Conservation (phyloP, 1,284 basidiomycete species). For the Pascua sp. region DNA sequence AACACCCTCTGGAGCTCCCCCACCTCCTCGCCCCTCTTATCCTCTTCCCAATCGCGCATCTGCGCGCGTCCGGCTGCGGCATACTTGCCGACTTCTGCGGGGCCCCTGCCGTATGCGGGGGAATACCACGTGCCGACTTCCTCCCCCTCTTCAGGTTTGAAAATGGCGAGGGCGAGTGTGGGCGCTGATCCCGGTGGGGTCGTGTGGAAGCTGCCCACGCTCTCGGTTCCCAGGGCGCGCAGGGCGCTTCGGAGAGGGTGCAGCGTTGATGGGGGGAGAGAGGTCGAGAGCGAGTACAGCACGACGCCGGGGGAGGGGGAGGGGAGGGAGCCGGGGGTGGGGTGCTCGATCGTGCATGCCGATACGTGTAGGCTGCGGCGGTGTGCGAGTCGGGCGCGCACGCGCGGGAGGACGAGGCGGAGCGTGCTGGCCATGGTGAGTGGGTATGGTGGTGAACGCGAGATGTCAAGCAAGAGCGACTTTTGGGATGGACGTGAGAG, state of each 20-base stretch:
- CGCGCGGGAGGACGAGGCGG: too few species aligned
- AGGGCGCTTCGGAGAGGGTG: slow-evolving; percentile 21
- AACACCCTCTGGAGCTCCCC: slow-evolving; percentile 31
- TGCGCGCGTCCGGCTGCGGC: slow-evolving; percentile 23
- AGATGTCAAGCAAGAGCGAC: too few species aligned
- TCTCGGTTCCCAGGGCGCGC: slow-evolving; percentile 11
- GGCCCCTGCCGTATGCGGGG: slow-evolving; percentile 29
- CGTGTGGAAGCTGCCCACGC: slow-evolving; percentile 34
- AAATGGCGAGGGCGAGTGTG: slow-evolving; percentile 32
- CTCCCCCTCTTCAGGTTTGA: slow-evolving; percentile 16
- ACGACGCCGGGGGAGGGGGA: slow-evolving; percentile 1
- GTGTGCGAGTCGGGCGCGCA: neutral
- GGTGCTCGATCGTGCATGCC: slow-evolving; percentile 30
- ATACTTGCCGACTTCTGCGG: slow-evolving; percentile 41
- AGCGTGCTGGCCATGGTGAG: too few species aligned
- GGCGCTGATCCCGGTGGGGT: slow-evolving; percentile 20
- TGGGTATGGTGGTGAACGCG: too few species aligned
- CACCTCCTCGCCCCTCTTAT: slow-evolving; percentile 28
- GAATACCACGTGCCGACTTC: slow-evolving; percentile 17
- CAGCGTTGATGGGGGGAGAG: slow-evolving; percentile 18
- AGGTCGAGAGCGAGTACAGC: slow-evolving; percentile 37
- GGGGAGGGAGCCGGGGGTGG: slow-evolving; percentile 4
- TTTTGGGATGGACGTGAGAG: too few species aligned
- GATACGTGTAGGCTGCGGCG: slow-evolving; percentile 6
- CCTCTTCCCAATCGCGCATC: slow-evolving; percentile 22